A percentile compares a stretch with the other conserved stretches of the same genome.
phyloP scores from a whole-genome alignment of 2,329 filamentous ascomycete genomes.

The Byssothecium circinans region DNA sequence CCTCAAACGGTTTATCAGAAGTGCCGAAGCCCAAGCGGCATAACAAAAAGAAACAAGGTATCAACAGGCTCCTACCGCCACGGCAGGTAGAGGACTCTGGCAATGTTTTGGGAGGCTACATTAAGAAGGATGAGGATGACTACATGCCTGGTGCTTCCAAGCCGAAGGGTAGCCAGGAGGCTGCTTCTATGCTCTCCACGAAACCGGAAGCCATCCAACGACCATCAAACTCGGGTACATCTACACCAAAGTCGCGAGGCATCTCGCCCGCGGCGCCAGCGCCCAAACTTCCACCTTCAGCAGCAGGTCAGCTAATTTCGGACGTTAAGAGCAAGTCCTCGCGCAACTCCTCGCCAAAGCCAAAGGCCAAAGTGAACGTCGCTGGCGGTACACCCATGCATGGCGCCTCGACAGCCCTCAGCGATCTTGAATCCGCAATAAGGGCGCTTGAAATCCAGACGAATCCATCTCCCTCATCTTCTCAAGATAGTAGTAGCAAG shows the following conservation, averaged over 20 bases:
- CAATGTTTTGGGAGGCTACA: slow-evolving; percentile 69
- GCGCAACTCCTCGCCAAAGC: slow-evolving; percentile 53
- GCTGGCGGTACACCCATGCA: slow-evolving; percentile 81
- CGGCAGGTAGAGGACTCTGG: slow-evolving; percentile 61
- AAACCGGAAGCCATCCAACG: slow-evolving; percentile 52
- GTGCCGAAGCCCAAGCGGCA: slow-evolving; percentile 39
- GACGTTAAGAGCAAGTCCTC: slow-evolving; percentile 65
- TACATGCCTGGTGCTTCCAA: slow-evolving; percentile 62
- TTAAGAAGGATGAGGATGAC: slow-evolving; percentile 72
- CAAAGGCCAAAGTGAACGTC: slow-evolving; percentile 68
- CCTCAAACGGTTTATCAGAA: slow-evolving; percentile 27
- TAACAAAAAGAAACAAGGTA: slow-evolving; percentile 47
- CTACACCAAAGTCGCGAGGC: slow-evolving; percentile 40
- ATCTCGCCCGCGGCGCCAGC: slow-evolving; percentile 50
- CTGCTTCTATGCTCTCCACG: slow-evolving; percentile 53
- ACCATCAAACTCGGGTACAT: slow-evolving; percentile 30
- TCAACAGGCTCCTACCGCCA: slow-evolving; percentile 46
- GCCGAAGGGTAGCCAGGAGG: slow-evolving; percentile 46
- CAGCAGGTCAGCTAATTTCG: slow-evolving; percentile 78
- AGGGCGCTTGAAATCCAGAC: slow-evolving; percentile 87
- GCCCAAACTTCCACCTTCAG: slow-evolving; percentile 64
- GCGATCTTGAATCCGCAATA: slow-evolving; percentile 75
- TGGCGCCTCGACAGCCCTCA: slow-evolving; percentile 72
- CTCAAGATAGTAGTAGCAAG: slow-evolving; percentile 55
- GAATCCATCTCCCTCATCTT: slow-evolving; percentile 68